phyloP scores from a whole-genome alignment of 106 monocot genomes.

The Dendrobium officinale region DNA sequence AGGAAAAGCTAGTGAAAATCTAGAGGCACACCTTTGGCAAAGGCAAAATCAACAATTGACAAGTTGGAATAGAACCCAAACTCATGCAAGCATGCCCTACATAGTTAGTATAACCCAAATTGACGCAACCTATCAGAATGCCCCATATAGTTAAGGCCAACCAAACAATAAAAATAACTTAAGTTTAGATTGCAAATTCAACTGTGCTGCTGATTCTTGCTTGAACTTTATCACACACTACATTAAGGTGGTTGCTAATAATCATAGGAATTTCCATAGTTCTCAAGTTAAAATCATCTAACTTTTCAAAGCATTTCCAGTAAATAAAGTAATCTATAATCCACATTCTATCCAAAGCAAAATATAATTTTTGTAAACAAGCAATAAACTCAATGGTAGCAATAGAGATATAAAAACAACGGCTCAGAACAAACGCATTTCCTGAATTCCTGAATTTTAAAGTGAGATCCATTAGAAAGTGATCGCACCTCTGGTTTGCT shows the following conservation, averaged over 20 bases:
- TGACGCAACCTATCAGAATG: background rate
- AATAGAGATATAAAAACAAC: background rate
- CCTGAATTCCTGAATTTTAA: background rate
- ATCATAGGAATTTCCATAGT: background rate
- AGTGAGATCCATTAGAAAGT: background rate
- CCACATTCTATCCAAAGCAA: background rate
- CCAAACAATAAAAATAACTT: background rate
- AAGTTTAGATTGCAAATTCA: background rate
- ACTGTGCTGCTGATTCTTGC: background rate
- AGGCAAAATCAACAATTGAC: background rate
- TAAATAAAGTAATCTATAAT: background rate
- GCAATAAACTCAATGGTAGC: background rate
- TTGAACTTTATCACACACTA: background rate
- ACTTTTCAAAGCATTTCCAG: background rate
- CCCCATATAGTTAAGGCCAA: background rate
- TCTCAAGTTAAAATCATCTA: background rate
- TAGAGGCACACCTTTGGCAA: background rate
- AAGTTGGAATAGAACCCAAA: background rate
- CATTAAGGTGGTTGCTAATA: background rate
- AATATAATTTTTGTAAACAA: background rate
- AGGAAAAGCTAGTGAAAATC: background rate
- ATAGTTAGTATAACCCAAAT: background rate
- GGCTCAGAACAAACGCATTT: background rate
- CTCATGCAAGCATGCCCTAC: background rate
- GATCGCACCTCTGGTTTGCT: slow-evolving; percentile 30